Evolutionary conservation across 2,329 filamentous ascomycete genomes (phyloP).

Genomic region (Ophiostoma himal-ulmi): DNA sequence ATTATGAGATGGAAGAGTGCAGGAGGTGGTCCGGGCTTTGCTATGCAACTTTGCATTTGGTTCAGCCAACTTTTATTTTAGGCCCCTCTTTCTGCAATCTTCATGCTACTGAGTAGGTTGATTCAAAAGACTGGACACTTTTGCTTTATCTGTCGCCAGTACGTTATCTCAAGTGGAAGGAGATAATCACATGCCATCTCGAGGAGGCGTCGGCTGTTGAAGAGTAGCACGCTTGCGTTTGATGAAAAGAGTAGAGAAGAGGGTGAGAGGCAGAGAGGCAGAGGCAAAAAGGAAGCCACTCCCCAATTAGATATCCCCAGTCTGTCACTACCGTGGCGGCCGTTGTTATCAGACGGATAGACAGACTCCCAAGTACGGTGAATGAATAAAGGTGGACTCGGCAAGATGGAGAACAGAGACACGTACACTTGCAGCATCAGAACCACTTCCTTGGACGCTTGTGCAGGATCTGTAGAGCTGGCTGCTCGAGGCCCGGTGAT

Average conservation of each 20-base stretch:
- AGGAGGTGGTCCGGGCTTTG: constrained; percentile 12
- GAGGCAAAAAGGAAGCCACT: no score
- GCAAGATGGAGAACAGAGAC: neutral
- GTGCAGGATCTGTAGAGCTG: neutral
- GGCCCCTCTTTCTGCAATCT: neutral
- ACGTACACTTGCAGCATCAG: neutral
- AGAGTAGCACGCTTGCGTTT: neutral
- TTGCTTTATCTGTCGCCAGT: no score
- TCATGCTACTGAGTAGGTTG: no score
- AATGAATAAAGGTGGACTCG: neutral
- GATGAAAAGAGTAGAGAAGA: no score
- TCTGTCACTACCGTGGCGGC: neutral
- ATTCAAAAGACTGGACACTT: no score
- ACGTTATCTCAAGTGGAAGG: neutral
- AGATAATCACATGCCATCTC: constrained; percentile 10
- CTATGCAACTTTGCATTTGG: constrained; percentile 15
- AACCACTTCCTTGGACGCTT: neutral
- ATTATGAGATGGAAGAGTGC: neutral
- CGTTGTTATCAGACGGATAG: neutral
- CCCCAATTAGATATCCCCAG: neutral
- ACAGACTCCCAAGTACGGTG: no score
- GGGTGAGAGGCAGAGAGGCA: no score
- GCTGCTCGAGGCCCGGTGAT: neutral
- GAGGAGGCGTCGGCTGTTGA: neutral
- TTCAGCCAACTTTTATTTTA: constrained; percentile 5